Conservation (phyloP, 176 grass and related monocot species). For the Eleusine indica region DNA sequence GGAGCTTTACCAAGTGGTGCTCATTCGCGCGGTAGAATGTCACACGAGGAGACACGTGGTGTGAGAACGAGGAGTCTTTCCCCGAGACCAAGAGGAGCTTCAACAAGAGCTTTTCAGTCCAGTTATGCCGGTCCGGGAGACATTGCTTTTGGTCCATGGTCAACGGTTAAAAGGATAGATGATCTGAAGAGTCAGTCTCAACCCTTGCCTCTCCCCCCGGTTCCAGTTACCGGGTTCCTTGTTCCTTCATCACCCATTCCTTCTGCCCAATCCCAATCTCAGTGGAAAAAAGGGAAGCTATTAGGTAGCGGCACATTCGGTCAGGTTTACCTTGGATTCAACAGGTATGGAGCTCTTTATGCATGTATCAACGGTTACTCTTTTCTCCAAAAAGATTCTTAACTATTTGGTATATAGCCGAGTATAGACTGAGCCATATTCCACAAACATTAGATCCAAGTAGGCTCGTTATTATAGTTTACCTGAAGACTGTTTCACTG, state of each 20-base stretch:
- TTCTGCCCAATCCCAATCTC: constrained; percentile 38
- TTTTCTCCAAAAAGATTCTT: no score
- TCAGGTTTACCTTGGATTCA: constrained; percentile 93
- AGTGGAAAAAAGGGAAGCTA: constrained; percentile 82
- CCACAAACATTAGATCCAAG: no score
- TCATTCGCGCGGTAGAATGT: constrained; percentile 44
- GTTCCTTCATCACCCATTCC: constrained; percentile 30
- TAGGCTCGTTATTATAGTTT: no score
- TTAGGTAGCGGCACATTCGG: constrained; percentile 92
- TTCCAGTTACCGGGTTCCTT: constrained; percentile 28
- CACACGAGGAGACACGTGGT: constrained; percentile 55
- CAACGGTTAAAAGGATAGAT: constrained; percentile 51
- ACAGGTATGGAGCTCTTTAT: constrained; percentile 52
- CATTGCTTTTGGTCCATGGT: constrained; percentile 56
- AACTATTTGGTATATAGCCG: no score
- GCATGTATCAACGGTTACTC: neutral
- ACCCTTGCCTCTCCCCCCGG: constrained; percentile 65
- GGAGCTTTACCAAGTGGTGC: constrained; percentile 52
- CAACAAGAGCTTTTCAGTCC: constrained; percentile 5
- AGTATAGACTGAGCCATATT: no score
- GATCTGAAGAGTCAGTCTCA: constrained; percentile 67
- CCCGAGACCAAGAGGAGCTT: constrained; percentile 42
- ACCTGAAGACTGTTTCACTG: no score
- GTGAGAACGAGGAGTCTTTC: constrained; percentile 56
- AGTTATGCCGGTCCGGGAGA: constrained; percentile 50